These are phyloP conservation scores for Penicillium corylophilum DNA, from an alignment of 2,329 filamentous ascomycete species.

Conservation along the genomic window DNA sequence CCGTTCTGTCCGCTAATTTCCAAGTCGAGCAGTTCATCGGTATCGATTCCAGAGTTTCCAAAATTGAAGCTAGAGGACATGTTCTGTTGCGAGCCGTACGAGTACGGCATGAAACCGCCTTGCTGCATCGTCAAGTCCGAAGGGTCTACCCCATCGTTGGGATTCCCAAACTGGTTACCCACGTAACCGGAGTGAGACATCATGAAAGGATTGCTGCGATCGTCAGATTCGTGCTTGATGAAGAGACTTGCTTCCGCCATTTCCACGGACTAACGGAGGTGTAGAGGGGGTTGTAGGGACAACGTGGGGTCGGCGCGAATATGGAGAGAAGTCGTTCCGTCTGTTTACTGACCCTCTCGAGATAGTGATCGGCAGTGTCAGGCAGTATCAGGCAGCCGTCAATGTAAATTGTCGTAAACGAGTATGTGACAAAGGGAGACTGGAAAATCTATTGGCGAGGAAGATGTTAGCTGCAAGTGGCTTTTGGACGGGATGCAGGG, in stretches of 20 bases:
- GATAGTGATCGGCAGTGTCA: slow-evolving; percentile 7
- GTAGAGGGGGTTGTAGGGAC: slow-evolving; percentile 6
- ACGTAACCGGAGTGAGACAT: slow-evolving; percentile 51
- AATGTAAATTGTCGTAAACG: slow-evolving; percentile 6
- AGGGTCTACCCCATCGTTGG: slow-evolving; percentile 70
- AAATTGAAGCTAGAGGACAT: slow-evolving; percentile 71
- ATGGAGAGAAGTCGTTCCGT: slow-evolving; percentile 10
- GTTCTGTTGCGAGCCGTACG: slow-evolving; percentile 64
- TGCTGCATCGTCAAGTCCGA: slow-evolving; percentile 74
- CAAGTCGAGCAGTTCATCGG: slow-evolving; percentile 80
- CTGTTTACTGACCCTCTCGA: slow-evolving; percentile 20
- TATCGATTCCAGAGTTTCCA: slow-evolving; percentile 75
- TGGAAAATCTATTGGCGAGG: slow-evolving; percentile 4
- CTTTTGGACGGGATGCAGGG: background rate
- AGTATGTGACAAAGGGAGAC: slow-evolving; percentile 3
- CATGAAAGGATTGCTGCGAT: slow-evolving; percentile 56
- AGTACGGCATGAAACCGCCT: slow-evolving; percentile 52
- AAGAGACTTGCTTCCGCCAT: slow-evolving; percentile 61
- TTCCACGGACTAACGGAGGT: slow-evolving; percentile 8
- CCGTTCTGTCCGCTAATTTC: slow-evolving; percentile 45
- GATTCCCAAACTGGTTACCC: slow-evolving; percentile 54
- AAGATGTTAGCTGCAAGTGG: slow-evolving; percentile 9
- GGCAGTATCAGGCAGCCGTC: slow-evolving; percentile 13
- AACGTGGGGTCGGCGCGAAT: slow-evolving; percentile 9
- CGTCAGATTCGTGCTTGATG: slow-evolving; percentile 68